Evolutionary conservation across 116 monocot species (phyloP), one percentile per base, ranked within the genome.

Genomic region (Posidonia oceanica): DNA sequence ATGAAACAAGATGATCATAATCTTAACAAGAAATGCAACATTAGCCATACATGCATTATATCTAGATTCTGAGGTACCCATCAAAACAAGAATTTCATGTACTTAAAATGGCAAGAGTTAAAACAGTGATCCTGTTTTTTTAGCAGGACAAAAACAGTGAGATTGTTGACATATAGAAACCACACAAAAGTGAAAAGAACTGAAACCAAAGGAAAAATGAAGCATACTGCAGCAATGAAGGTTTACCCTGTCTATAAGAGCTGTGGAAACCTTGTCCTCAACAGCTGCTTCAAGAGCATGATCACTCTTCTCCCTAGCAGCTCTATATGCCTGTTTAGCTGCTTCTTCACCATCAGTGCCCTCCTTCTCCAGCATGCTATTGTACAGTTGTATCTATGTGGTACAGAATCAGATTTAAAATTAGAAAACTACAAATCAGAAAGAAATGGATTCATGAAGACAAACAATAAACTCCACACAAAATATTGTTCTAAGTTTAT

Each of bases 291-390:
- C 97, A 75, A 80, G 84, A 52, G 80, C 87, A 69, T 81, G 80
- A 68, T 94, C 83, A 72, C 79, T 80, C 74, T 75, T 64, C 73
- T 85, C 79, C 71, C 89, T 84, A 41, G 85, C 89, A 74, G 87
- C 97, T 78, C 21, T 83, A 73, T 98, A 98, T 73, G 93, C 90
- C 66, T 84, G 83, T 82, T 84, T 89, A 48, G 97, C 97, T 62
- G 87, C 93, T 81, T 89, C 92, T 84, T 89, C 90, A 81, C 93
- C 89, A 8, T 84, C 85, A 11, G 89, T 92, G 22, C 91, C 95
- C 75, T 93, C 87, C 71, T 90, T 93, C 75, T 89, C 89, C 36
- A 92, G 70, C 87, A 92, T 77, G 39, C 82, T 74, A 78, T 93
- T 93, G 74, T 98, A 98, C n/a, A 98, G 65, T 68, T 86, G 87